phyloP scores from a whole-genome alignment of 2,329 filamentous ascomycete species.

The Aspergillus aculeatinus region DNA sequence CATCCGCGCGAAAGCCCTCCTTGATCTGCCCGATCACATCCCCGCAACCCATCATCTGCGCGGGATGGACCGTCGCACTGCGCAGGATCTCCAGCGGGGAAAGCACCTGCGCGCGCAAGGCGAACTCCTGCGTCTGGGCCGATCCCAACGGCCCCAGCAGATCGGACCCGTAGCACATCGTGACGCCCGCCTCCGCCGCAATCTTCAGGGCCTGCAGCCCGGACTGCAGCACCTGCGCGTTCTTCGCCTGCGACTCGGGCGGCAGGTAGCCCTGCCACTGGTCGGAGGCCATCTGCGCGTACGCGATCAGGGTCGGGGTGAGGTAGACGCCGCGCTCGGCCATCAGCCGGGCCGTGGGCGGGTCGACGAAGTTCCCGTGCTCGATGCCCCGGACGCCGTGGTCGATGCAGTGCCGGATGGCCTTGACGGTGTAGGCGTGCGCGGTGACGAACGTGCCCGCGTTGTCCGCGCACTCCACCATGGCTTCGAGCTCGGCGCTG shows the following conservation, averaged over 20 bases:
- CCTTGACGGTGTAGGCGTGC: slow-evolving; percentile 57
- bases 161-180: slow-evolving; percentile 58
- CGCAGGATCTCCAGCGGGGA: slow-evolving; percentile 47
- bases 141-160: slow-evolving; percentile 52
- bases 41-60: slow-evolving; percentile 50
- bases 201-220: slow-evolving; percentile 51
- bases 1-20: slow-evolving; percentile 53
- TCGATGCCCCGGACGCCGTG: slow-evolving; percentile 59
- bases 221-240: slow-evolving; percentile 48
- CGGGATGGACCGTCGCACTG: slow-evolving; percentile 55
- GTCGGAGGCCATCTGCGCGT: slow-evolving; percentile 46
- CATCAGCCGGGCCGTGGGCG: slow-evolving; percentile 51
- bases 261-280: slow-evolving; percentile 31
- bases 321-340: slow-evolving; percentile 50
- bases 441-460: slow-evolving; percentile 54
- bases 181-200: slow-evolving; percentile 33
- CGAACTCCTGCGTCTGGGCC: slow-evolving; percentile 54
- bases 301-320: slow-evolving; percentile 57
- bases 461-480: too few relatives aligned
- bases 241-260: slow-evolving; percentile 49
- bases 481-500: too few relatives aligned
- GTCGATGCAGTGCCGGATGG: slow-evolving; percentile 56
- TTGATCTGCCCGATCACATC: slow-evolving; percentile 52
- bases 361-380: slow-evolving; percentile 49
- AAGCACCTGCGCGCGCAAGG: slow-evolving; percentile 46